Evolutionary conservation across 164 flowering plant genomes (phyloP), one percentile per base, ranked within the genome.

Genomic region (Echeveria elegans): DNA sequence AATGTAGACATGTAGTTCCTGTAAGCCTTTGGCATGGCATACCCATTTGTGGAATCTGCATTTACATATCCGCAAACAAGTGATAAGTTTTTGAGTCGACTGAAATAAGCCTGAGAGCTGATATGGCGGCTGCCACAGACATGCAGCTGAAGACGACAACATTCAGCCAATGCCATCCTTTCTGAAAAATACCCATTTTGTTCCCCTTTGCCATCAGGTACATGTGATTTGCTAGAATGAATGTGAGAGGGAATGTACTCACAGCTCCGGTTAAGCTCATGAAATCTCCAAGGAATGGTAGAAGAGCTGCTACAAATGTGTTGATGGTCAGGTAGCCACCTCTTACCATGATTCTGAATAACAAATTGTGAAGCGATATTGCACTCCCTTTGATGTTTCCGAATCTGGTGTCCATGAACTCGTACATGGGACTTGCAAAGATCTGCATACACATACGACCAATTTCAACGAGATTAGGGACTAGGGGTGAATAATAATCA

Each of bases 371-470:
- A n/a, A n/a, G n/a, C n/a, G n/a, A n/a, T n/a, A n/a, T n/a, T n/a
- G n/a, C n/a, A n/a, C n/a, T n/a, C n/a, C n/a, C n/a, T n/a, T n/a
- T n/a, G n/a, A 72, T 75, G 43, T 73, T 78, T 2, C 78, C 72
- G 72, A 75, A 81, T 66, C 68, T 80, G n/a, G 88, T 85, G 40
- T 85, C 88, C 36, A 81, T 78, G 4, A 80, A 70, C 74, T 85
- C 88, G 38, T 85, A 83, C n/a, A n/a, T n/a, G n/a, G n/a, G n/a
- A n/a, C n/a, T n/a, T n/a, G n/a, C n/a, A n/a, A n/a, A n/a, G n/a
- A 77, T 74, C 88, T 82, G 71, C 28, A 19, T 24, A 37, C 26
- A 16, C 15, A 6, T 60, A 26, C n/a, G n/a, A n/a, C n/a, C 16
- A 15, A 29, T 4, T 2, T 2, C 14, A 59, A 5, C 7, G 10